Evolutionary conservation across 2,329 filamentous ascomycete species (phyloP).

Genomic region (Aspergillus quadricinctus): DNA sequence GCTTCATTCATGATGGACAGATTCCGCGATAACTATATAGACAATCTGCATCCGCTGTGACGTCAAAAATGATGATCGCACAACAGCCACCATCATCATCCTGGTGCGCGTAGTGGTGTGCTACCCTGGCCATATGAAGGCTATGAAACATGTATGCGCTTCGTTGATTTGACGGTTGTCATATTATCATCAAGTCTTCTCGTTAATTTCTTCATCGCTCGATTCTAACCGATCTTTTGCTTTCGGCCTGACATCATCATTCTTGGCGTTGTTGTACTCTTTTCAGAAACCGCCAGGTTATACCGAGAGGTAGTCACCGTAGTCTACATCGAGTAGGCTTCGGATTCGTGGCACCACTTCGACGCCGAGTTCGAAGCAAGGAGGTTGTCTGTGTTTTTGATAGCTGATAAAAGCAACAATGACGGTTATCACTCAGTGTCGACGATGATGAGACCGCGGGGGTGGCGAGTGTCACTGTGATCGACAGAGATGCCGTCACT

Average conservation of each 20-base stretch:
- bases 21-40: neutral
- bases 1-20: neutral
- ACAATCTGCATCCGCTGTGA: neutral
- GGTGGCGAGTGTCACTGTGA: neutral
- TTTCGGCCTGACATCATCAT: neutral
- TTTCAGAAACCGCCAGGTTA: neutral
- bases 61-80: neutral
- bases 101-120: neutral
- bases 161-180: neutral
- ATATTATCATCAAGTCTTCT: neutral
- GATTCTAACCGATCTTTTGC: neutral
- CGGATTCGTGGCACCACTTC: neutral
- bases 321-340: too few species aligned
- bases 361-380: neutral
- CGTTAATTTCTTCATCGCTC: neutral
- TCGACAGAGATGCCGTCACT: neutral
- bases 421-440: neutral
- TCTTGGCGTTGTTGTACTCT: neutral
- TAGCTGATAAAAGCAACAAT: neutral
- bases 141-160: neutral
- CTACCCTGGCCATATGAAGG: neutral
- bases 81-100: neutral
- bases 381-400: neutral
- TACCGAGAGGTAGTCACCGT: too few species aligned
- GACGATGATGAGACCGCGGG: neutral